These are phyloP conservation scores for Tolypocladium tropicale DNA, from an alignment of 2,329 filamentous ascomycete species.

Conservation along the genomic window DNA sequence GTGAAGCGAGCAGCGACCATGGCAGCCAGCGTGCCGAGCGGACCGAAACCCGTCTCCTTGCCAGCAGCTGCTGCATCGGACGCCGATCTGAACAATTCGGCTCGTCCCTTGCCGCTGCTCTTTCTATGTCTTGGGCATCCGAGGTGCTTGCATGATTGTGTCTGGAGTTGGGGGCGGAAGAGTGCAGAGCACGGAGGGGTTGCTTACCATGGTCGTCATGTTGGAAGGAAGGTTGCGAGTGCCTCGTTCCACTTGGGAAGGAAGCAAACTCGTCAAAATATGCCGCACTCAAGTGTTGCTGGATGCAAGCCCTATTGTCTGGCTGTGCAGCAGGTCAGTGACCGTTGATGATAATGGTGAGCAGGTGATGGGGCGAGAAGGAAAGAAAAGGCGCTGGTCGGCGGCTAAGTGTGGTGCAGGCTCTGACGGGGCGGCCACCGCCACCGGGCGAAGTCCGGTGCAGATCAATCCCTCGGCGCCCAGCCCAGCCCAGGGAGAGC, in stretches of 20 bases:
- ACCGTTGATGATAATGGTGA: background rate
- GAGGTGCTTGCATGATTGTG: background rate
- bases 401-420: conserved; percentile 1
- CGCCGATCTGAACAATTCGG: background rate
- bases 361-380: background rate
- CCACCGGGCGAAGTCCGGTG: conserved; percentile 9
- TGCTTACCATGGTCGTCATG: conserved; percentile 44
- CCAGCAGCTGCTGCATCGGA: background rate
- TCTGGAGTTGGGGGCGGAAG: background rate
- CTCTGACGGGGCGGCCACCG: conserved; percentile 3
- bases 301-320: background rate
- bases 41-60: background rate
- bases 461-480: background rate
- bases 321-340: background rate
- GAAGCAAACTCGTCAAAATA: conserved; percentile 4
- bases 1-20: background rate
- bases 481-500: background rate
- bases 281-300: background rate
- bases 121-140: background rate
- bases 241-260: conserved; percentile 12
- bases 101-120: background rate
- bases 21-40: background rate
- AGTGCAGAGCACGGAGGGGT: background rate
- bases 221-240: conserved; percentile 13
- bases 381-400: background rate